phyloP scores from a whole-genome alignment of 352 stramenopile species.

The Phytopythium chamaehyphon region DNA sequence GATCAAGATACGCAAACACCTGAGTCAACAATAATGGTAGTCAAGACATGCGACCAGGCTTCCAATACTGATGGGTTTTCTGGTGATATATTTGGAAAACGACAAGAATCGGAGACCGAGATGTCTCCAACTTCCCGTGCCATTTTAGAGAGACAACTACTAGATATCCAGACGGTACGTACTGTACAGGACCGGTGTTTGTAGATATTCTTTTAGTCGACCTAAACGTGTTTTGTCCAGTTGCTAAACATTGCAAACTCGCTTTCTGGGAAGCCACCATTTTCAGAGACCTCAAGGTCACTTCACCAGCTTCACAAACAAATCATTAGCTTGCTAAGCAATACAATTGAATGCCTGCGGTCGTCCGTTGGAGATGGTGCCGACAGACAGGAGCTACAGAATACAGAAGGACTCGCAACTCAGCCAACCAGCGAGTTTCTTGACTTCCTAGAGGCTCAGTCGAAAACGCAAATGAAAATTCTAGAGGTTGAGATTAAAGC shows the following conservation, averaged over 20 bases:
- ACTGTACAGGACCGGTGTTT: too few species aligned
- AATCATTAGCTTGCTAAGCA: slow-evolving; percentile 23
- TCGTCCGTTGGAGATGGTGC: neutral
- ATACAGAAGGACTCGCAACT: neutral
- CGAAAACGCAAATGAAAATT: slow-evolving; percentile 43
- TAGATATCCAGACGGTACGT: slow-evolving; percentile 30
- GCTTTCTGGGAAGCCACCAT: slow-evolving; percentile 9
- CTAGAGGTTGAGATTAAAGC: slow-evolving; percentile 58
- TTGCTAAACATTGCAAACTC: slow-evolving; percentile 24
- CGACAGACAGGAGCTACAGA: neutral
- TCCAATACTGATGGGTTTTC: neutral
- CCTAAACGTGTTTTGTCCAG: slow-evolving; percentile 10
- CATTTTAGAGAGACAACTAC: slow-evolving; percentile 7
- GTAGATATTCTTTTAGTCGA: too few species aligned
- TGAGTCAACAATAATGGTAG: neutral
- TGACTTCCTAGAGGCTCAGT: slow-evolving; percentile 36
- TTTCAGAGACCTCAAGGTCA: slow-evolving; percentile 7
- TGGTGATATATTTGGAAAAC: neutral
- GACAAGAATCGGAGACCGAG: neutral
- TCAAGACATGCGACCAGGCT: neutral
- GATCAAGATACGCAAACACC: neutral
- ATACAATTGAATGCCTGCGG: slow-evolving; percentile 8
- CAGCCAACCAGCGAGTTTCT: slow-evolving; percentile 27
- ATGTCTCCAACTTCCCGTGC: neutral
- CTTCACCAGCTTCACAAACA: slow-evolving; percentile 33